Base-by-base conservation (phyloP, 1,284 basidiomycete species). In the Albatrellus sp. region DNA sequence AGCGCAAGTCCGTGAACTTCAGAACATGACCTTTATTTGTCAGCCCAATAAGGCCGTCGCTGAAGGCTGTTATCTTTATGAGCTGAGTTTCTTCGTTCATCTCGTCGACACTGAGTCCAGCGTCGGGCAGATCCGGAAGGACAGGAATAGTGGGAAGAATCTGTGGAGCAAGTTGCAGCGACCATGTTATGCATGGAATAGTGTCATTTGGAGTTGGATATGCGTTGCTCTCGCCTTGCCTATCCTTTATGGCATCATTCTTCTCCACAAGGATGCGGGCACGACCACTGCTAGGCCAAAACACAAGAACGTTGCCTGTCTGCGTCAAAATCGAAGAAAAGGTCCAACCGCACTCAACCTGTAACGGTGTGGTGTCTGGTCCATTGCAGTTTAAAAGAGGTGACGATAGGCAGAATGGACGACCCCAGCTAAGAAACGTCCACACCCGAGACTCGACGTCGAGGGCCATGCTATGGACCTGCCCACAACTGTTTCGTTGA, bases 331-430 rank as follows among this genome's bases (percentile, higher is more conserved):
- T 67, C 2, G 79, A 72, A 6, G 80, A 81, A 59, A 82, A 83
- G 5, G 56, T 51, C 90, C 88, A 91, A n/a, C 90, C 90, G 47
- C 81, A 82, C 56, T 80, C 81, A 28, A 89, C 68, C 58, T 90
- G 88, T 1, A 73, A 55, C 5, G 79, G 74, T 8, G 63, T 70
- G 20, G 69, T 70, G 43, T 70, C 67, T 0, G 66, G 61, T 1
- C 63, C 57, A 0, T 59, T 54, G 38, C 68, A 67, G 38, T 67
- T 63, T 42, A 84, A 55, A 12, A 71, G 57, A 1, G 67, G 58
- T 2, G 77, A 75, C 7, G 62, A 60, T 24, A 89, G 64, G 39
- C 65, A 65, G 61, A 82, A 83, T 2, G 86, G 85, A 24, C 79
- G 68, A 6, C 83, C 85, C 76, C 86, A 88, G 50, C 67, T 77